phyloP scores from a whole-genome alignment of 2,329 filamentous ascomycete species.

The Pseudogymnoascus verrucosus region DNA sequence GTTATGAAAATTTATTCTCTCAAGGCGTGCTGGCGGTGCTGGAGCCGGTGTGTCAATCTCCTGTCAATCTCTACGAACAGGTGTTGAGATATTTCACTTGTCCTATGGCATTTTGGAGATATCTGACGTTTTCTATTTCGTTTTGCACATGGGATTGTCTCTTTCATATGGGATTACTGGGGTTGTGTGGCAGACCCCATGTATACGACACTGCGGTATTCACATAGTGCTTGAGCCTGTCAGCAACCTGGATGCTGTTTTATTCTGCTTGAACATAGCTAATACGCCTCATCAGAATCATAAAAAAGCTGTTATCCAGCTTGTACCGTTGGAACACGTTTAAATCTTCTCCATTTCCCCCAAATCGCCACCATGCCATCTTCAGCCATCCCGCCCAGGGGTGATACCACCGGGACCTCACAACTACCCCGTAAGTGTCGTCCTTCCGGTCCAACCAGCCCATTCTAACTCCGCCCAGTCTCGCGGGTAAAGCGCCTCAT shows the following conservation, averaged over 20 bases:
- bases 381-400: conserved; percentile 68
- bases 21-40: not conserved
- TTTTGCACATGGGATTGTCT: not conserved
- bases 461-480: conserved; percentile 45
- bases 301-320: not conserved
- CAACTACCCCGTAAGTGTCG: conserved; percentile 68
- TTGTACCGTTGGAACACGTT: not conserved
- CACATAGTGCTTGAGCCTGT: not conserved
- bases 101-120: not conserved
- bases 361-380: conserved; percentile 60
- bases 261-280: not conserved
- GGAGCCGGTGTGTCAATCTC: not conserved
- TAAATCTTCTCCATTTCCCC: not conserved
- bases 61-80: not conserved
- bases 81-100: not conserved
- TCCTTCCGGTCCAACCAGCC: not conserved
- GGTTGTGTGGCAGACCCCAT: not conserved
- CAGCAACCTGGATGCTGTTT: not conserved
- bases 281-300: not conserved
- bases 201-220: not conserved
- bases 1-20: not conserved
- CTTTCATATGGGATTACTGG: not conserved
- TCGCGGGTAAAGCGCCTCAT: conserved; percentile 96
- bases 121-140: not conserved
- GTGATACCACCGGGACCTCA: conserved; percentile 77